phyloP scores from a whole-genome alignment of 805 yeast species.

The Ogataea methanolica region DNA sequence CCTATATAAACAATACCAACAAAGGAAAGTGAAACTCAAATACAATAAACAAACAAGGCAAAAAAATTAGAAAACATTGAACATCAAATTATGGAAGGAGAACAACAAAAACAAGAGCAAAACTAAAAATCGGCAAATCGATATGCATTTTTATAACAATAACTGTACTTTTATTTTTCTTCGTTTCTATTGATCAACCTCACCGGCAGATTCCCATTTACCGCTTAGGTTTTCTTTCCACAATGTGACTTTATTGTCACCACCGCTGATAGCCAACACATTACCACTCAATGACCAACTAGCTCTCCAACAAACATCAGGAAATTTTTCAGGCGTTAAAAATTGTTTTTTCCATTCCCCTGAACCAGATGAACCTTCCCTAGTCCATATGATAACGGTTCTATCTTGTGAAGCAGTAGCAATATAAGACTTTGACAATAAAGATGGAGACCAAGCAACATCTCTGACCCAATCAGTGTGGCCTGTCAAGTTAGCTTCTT shows the following conservation, averaged over 20 bases:
- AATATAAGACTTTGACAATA: constrained; percentile 78
- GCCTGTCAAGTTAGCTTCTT: constrained; percentile 78
- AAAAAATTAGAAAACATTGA: too few species aligned
- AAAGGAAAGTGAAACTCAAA: too few species aligned
- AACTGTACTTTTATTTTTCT: too few species aligned
- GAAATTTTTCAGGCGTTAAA: constrained; percentile 76
- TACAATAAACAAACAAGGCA: too few species aligned
- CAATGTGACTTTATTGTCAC: constrained; percentile 90
- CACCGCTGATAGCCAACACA: constrained; percentile 91
- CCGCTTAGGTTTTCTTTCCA: constrained; percentile 96
- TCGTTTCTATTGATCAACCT: constrained; percentile 64
- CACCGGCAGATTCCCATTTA: constrained; percentile 97
- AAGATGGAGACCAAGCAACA: constrained; percentile 96
- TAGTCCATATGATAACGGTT: constrained; percentile 93
- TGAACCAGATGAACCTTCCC: constrained; percentile 31
- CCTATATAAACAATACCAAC: too few species aligned
- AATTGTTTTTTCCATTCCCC: constrained; percentile 70
- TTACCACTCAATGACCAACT: constrained; percentile 97
- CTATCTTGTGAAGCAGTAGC: constrained; percentile 97
- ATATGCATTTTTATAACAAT: too few species aligned
- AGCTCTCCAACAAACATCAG: constrained; percentile 98
- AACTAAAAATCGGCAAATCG: not conserved
- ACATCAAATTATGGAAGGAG: too few species aligned
- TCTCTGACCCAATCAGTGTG: constrained; percentile 99
- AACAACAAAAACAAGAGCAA: not conserved